A percentile compares a stretch with the other conserved stretches of the same genome.
Evolutionary conservation across 306 rosid species (phyloP).

Genomic region (Dalbergia oliveri): DNA sequence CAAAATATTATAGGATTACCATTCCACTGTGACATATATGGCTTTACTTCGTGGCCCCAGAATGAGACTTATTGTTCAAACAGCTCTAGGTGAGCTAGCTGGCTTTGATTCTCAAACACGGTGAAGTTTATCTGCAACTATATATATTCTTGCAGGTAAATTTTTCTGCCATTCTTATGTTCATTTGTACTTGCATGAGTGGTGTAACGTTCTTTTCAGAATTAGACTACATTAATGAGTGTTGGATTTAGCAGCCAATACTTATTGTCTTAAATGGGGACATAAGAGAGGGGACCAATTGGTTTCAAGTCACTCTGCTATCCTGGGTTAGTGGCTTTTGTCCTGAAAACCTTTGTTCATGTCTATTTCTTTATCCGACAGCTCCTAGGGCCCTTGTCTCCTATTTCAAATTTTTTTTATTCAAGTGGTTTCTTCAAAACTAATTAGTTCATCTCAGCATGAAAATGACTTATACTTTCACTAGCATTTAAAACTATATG

Average conservation of each 20-base stretch:
- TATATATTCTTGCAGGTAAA: conserved; percentile 38
- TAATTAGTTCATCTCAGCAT: conserved; percentile 48
- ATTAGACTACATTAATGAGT: conserved; percentile 65
- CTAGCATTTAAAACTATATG: conserved; percentile 27
- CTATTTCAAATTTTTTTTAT: conserved; percentile 33
- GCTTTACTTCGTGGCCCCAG: conserved; percentile 28
- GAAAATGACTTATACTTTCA: conserved; percentile 55
- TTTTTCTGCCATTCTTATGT: conserved; percentile 29
- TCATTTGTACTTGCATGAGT: conserved; percentile 49
- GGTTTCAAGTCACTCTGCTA: conserved; percentile 72
- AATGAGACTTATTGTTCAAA: background rate
- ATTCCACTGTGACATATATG: background rate
- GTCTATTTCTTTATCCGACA: conserved; percentile 83
- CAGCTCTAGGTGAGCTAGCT: conserved; percentile 22
- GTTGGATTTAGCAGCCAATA: conserved; percentile 68
- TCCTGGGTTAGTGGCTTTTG: conserved; percentile 70
- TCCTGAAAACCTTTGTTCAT: conserved; percentile 63
- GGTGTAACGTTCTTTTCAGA: conserved; percentile 63
- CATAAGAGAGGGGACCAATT: conserved; percentile 79
- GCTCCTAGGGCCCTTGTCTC: conserved; percentile 74
- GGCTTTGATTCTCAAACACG: conserved; percentile 17
- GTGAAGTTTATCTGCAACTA: conserved; percentile 29
- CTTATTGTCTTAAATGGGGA: conserved; percentile 65
- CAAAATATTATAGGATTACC: background rate
- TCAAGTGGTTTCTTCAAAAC: conserved; percentile 13